Base-by-base conservation (phyloP, 148 eudicot species). In the Dianthus caryophyllus region DNA sequence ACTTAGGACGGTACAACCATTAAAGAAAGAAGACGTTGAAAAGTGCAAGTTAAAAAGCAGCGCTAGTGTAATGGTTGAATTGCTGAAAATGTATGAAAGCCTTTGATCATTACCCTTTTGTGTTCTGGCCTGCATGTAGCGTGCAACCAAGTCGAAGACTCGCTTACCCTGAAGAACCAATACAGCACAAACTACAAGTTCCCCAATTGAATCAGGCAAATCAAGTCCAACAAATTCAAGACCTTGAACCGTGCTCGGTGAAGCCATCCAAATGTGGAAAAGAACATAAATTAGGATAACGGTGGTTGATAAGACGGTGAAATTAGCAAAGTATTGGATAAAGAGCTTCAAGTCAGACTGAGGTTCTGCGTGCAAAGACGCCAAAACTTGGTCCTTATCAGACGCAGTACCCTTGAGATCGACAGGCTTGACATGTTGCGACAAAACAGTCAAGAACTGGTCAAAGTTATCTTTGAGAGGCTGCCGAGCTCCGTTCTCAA, bases 161-260 rank as follows among this genome's bases (percentile, higher is more conserved):
- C 90, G 75, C 75, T 90, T 72, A 43, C 84, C 89, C 79, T 84
- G 96, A 66, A 94, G 87, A 79, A 87, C 93, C 74, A 94, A 71
- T 54, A 94, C 81, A 68, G 89, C 89, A 63, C 90, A 80, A 14
- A 85, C 88, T 59, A 94, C 77, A 54, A 94, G 72, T 78, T 94
- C 98, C 54, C 98, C 98, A 64, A 94, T 82, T 44, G 97, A 90
- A 78, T 94, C 98, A n/a, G 98, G 98, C 80, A 94, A 77, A 79
- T 94, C 98, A 38, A 94, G 80, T 43, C 98, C 98, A 61, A 82
- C 90, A 83, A 94, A 90, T 79, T 94, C 97, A 38, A 94, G 98
- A 56, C 98, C 98, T 77, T 93, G 95, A 70, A 86, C 72, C 30
- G 80, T 66, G 43, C 87, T 77, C 61, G 98, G 90, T 70, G 78